These are phyloP conservation scores for Chenopodium formosanum DNA, from an alignment of 148 eudicot species.

Conservation along the genomic window DNA sequence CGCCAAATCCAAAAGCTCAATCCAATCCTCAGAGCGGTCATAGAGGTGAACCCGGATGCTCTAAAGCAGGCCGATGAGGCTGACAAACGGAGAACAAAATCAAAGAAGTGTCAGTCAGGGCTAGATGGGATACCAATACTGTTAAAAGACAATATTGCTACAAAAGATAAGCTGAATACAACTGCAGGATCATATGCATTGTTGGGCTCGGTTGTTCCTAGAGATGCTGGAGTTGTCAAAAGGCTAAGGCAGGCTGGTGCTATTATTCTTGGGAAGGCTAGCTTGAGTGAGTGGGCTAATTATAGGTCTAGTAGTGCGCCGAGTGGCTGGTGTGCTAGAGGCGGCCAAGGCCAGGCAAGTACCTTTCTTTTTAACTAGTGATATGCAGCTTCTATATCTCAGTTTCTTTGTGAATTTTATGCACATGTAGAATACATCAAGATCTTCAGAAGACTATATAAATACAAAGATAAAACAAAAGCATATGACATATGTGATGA, in stretches of 20 bases:
- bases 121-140: conserved; percentile 40
- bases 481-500: too few relatives aligned
- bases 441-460: too few relatives aligned
- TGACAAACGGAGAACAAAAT: conserved; percentile 18
- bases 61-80: conserved; percentile 25
- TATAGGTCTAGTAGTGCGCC: conserved; percentile 22
- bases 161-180: conserved; percentile 33
- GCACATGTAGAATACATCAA: too few relatives aligned
- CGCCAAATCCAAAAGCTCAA: conserved; percentile 44
- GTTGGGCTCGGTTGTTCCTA: conserved; percentile 26
- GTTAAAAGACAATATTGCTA: conserved; percentile 40
- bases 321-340: conserved; percentile 35
- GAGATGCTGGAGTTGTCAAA: conserved; percentile 31
- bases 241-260: conserved; percentile 33
- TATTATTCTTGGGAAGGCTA: conserved; percentile 32
- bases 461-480: too few relatives aligned
- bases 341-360: conserved; percentile 31
- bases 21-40: conserved; percentile 36
- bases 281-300: conserved; percentile 31
- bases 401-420: too few relatives aligned
- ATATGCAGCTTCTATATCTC: too few relatives aligned
- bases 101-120: background rate
- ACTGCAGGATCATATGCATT: conserved; percentile 39
- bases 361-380: too few relatives aligned
- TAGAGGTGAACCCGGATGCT: conserved; percentile 43